phyloP scores from a whole-genome alignment of 148 eudicot genomes.

The Suaeda aralocaspica region DNA sequence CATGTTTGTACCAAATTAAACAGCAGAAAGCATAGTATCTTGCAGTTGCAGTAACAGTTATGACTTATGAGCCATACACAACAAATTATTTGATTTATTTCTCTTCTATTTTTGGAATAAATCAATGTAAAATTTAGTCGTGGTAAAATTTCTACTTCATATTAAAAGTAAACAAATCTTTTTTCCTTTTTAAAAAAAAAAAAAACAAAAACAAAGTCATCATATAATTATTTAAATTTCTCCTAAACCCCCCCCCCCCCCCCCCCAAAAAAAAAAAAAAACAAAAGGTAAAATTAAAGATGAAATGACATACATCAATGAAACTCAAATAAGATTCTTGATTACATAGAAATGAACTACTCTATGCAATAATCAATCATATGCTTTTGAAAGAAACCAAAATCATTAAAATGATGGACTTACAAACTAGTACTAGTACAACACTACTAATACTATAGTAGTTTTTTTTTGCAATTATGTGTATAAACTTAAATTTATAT shows the following conservation, averaged over 20 bases:
- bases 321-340: background rate
- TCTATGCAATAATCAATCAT: background rate
- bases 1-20: background rate
- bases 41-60: too few species aligned
- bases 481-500: constrained; percentile 5
- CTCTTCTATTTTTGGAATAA: too few species aligned
- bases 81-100: background rate
- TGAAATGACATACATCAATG: background rate
- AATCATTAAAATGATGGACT: background rate
- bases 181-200: too few species aligned
- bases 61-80: background rate
- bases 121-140: too few species aligned
- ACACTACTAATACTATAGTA: background rate
- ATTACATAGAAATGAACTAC: background rate
- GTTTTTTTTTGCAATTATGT: constrained; percentile 13
- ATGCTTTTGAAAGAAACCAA: background rate
- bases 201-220: too few species aligned
- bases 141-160: too few species aligned
- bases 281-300: background rate
- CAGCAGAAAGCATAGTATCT: background rate
- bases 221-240: too few species aligned
- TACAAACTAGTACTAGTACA: background rate
- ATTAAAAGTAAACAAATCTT: too few species aligned
- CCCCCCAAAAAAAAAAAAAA: too few species aligned
- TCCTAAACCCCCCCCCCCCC: too few species aligned